These are phyloP conservation scores for Lentinula aciculospora DNA, from an alignment of 768 basidiomycete species.

Conservation along the genomic window DNA sequence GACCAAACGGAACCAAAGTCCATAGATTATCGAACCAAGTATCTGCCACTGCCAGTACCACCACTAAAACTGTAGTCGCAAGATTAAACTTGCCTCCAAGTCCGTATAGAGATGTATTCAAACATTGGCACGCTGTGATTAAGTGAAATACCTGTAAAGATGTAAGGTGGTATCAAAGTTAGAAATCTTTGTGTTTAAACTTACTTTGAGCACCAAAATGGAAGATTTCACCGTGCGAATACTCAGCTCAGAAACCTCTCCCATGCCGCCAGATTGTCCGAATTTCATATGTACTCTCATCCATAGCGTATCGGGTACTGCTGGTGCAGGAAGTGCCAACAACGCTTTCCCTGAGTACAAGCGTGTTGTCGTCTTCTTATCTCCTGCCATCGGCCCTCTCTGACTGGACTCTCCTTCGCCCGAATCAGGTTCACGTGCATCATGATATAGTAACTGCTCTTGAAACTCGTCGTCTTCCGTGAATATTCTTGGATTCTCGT, in stretches of 20 bases:
- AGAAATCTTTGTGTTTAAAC: too few relatives aligned
- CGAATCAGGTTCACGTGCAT: neutral
- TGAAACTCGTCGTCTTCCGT: neutral
- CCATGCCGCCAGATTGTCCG: neutral
- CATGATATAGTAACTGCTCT: neutral
- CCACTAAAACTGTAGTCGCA: conserved; percentile 10
- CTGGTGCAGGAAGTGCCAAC: conserved; percentile 1
- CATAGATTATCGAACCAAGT: conserved; percentile 19
- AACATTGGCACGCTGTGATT: conserved; percentile 14
- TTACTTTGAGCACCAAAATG: conserved; percentile 22
- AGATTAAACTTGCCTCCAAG: conserved; percentile 1
- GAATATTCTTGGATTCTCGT: neutral
- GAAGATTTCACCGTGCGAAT: conserved; percentile 20
- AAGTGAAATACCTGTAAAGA: conserved; percentile 8
- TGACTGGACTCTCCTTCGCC: neutral
- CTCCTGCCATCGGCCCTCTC: neutral
- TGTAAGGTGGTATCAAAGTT: neutral
- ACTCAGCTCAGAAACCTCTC: conserved; percentile 1
- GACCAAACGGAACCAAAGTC: conserved; percentile 15
- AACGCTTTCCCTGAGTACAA: neutral
- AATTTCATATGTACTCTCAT: neutral
- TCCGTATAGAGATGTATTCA: neutral
- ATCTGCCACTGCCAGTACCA: conserved; percentile 20
- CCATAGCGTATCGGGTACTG: neutral
- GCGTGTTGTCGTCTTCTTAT: too few relatives aligned